Conservation (phyloP, 2,329 filamentous ascomycete genomes). For the Gnomoniopsis smithogilvyi region DNA sequence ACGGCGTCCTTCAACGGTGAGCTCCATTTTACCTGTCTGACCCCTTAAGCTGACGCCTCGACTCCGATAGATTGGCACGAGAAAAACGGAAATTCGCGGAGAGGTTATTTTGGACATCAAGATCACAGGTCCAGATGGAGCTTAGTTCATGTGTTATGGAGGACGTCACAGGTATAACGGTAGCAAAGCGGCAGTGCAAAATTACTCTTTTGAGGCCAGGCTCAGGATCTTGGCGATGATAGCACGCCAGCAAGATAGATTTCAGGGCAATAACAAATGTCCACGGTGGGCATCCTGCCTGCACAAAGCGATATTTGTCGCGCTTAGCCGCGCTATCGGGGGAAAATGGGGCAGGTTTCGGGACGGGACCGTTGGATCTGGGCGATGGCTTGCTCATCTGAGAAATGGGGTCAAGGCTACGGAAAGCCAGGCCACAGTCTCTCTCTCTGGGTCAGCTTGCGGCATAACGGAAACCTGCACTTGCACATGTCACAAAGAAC, state of each 20-base stretch:
- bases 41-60: neutral
- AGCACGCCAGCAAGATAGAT: too few relatives aligned
- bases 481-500: neutral
- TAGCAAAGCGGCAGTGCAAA: neutral
- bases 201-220: neutral
- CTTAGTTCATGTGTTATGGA: neutral
- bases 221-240: neutral
- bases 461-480: neutral
- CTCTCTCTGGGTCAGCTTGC: neutral
- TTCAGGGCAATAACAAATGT: neutral
- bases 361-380: neutral
- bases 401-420: neutral
- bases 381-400: neutral
- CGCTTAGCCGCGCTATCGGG: neutral
- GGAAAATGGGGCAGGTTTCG: neutral
- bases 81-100: neutral
- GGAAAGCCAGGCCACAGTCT: neutral
- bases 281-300: neutral
- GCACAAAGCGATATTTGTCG: neutral
- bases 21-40: neutral
- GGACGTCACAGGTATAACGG: neutral
- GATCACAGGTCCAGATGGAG: neutral
- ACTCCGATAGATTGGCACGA: neutral
- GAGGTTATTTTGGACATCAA: neutral
- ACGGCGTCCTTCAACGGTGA: neutral